phyloP scores from a whole-genome alignment of 352 stramenopile species.

The Peronospora belbahrii region DNA sequence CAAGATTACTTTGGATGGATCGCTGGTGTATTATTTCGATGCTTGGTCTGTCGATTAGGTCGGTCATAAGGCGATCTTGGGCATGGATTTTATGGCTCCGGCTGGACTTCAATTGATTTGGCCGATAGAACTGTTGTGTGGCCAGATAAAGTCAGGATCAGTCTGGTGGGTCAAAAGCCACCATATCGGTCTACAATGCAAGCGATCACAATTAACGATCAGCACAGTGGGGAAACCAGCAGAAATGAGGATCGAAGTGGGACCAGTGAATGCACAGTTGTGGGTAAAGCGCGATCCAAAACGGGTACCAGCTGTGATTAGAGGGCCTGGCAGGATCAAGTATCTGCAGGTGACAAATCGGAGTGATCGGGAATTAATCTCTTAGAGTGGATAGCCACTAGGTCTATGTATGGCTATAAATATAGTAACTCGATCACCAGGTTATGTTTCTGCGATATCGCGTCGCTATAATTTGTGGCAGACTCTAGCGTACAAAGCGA shows the following conservation, averaged over 20 bases:
- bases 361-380: too few relatives aligned
- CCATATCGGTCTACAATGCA: not conserved
- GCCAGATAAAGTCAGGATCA: conserved; percentile 8
- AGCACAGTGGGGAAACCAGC: not conserved
- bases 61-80: conserved; percentile 8
- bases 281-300: too few relatives aligned
- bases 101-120: conserved; percentile 2
- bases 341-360: too few relatives aligned
- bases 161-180: not conserved
- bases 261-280: too few relatives aligned
- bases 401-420: too few relatives aligned
- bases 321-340: too few relatives aligned
- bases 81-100: conserved; percentile 17
- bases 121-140: conserved; percentile 3
- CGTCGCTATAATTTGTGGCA: too few relatives aligned
- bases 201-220: not conserved
- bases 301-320: too few relatives aligned
- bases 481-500: too few relatives aligned
- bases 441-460: too few relatives aligned
- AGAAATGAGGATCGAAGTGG: not conserved
- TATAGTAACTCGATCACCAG: too few relatives aligned
- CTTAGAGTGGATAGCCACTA: too few relatives aligned
- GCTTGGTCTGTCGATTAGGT: conserved; percentile 8
- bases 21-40: conserved; percentile 11
- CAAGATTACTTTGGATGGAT: conserved; percentile 10